Base-by-base conservation (phyloP, 2,329 filamentous ascomycete species). In the Aureobasidium sp. region DNA sequence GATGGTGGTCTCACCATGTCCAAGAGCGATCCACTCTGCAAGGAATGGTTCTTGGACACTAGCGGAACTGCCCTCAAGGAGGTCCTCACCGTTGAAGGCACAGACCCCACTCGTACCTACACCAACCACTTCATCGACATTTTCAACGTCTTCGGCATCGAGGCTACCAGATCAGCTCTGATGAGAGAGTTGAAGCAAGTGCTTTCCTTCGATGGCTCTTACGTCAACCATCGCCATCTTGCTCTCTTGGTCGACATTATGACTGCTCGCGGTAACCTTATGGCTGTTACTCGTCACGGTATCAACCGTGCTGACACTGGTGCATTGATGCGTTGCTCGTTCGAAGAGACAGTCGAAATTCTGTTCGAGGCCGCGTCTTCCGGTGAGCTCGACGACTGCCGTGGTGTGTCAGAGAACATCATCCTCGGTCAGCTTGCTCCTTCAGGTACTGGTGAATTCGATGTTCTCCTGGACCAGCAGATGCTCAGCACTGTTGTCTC, bases 271-370 rank as follows among this genome's bases (percentile, higher is more conserved):
- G 93, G 93, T 60, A 85, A 86, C 63, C 84, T 98, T 64, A 95
- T 95, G 70, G 91, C 93, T 12, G 91, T 98, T 59, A 98, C 93
- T 53, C 88, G 93, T 71, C 93, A 98, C 68, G 93, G 93, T 73
- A 98, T 98, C 75, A 98, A 98, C 75, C 84, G 93, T 63, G 89
- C 91, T 22, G 93, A 98, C 67, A 98, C 94, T 57, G 93, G 93
- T 76, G 94, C 93, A 8, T 79, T 98, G 63, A 98, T 98, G 93
- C 86, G 93, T 70, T 98, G 94, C 78, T 98, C 93, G 2, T 98
- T 98, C 73, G 93, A 98, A 72, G 94, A 98, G 71, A 98, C 93
- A 0, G 93, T 98, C 35, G 94, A 98, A 68, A 98, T 98, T 76
- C 77, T 98, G 50, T 82, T 98, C 17, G 93, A 98, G 67, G 94